Evolutionary conservation across 148 eudicot genomes (phyloP), one percentile per base, ranked within the genome.

Genomic region (Vaccinium vitisidaea): DNA sequence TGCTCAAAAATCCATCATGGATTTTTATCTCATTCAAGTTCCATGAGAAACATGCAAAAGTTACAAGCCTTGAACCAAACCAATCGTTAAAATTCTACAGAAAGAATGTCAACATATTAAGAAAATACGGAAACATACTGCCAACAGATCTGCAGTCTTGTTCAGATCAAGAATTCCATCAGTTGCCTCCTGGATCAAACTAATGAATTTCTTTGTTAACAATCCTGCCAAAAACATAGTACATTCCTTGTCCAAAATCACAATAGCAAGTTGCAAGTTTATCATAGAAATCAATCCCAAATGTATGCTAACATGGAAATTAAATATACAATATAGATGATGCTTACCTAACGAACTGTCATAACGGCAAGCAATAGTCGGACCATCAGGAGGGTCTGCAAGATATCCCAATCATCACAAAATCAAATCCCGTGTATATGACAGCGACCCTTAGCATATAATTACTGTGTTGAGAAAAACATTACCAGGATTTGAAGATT

Each of bases 111-210:
- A 3, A 25, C 4, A 73, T 39, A 65, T 19, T 55, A 84, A 32
- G 56, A 83, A 54, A 84, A 61, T 36, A 53, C 58, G 9, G 55
- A 58, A 48, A 65, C 86, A 32, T 84, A 90, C 92, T 84, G 85
- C 85, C 81, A 90, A 79, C 75, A 87, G 80, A 32, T 84, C 84
- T 56, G 92, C 91, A 30, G 88, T 69, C 55, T 71, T 55, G 81
- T 90, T 90, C 49, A 90, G 84, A 84, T 90, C 92, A 86, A 90
- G 84, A 49, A 65, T 86, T n/a, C 92, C 92, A 84, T 89, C 89
- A 43, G 83, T 36, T 70, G 90, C 81, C 70, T 82, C 90, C 19
- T 50, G 82, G 48, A 87, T 59, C 85, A 90, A 77, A 79, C 48
- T 77, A 83, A 90, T 53, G 83, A 90, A 90, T 81, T 87, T 90